Base-by-base conservation (phyloP, 1,284 basidiomycete genomes). In the Tilletia indica region DNA sequence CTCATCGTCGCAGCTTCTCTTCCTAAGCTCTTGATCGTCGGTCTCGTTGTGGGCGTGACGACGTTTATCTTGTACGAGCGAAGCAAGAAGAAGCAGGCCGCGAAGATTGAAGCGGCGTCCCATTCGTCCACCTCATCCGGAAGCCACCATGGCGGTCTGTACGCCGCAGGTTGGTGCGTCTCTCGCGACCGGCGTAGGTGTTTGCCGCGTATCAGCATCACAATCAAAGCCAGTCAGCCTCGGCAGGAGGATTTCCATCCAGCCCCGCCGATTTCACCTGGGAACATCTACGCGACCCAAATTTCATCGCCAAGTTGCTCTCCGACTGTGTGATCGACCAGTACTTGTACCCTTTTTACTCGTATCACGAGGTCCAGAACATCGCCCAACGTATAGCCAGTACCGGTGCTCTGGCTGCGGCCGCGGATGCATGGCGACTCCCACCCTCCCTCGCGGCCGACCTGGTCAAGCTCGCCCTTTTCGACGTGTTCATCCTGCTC, bases 321-420 rank as follows among this genome's bases (percentile, higher is more conserved):
- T 71, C 77, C 3, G 72, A 75, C 4, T 78, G 77, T 25, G 79
- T 81, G 9, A 74, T 74, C 71, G 78, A 81, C 47, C 79, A 80
- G 67, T 74, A 74, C 61, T 76, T 81, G n/a, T 81, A 80, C 47
- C 67, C 79, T n/a, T 81, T 78, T 68, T 81, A 79, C 72, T 73
- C 72, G 12, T 81, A 75, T 38, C 42, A 69, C 8, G 69, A 74
- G n/a, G 58, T 80, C 12, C 63, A 68, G 12, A 66, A 71, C n/a
- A 78, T 81, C 12, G 74, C 79, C 8, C 74, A 77, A 8, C 74
- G 78, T 48, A 72, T 81, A 19, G 79, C 78, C 12, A 48, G 34
- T 31, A 72, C 74, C 0, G 78, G 77, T n/a, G 74, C 76, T 4
- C 72, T 81, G 3, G 72, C 64, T 2, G 72, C 75, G 42, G 72